phyloP scores from a whole-genome alignment of 2,329 filamentous ascomycete species.

The Chrysosporium keratinophilum region DNA sequence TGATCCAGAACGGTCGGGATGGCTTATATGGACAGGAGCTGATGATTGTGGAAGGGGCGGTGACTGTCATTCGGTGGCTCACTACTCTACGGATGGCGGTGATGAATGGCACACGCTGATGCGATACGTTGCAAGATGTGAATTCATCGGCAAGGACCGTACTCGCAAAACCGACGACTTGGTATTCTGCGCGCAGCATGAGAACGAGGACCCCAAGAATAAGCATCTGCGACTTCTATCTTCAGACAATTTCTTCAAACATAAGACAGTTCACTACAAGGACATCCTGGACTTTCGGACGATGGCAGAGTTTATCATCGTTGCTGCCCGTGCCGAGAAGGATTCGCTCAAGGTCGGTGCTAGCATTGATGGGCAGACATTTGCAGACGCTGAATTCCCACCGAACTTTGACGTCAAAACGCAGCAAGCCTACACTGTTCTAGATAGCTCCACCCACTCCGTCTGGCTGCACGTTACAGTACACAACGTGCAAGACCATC shows the following conservation, averaged over 20 bases:
- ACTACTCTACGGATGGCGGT: constrained; percentile 68
- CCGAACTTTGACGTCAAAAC: constrained; percentile 68
- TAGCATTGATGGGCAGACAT: constrained; percentile 73
- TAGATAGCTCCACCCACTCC: constrained; percentile 89
- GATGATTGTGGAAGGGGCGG: constrained; percentile 51
- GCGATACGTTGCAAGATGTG: constrained; percentile 67
- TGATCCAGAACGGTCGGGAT: constrained; percentile 71
- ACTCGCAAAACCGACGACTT: constrained; percentile 50
- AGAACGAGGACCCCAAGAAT: constrained; percentile 51
- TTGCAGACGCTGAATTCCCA: constrained; percentile 77
- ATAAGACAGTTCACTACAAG: constrained; percentile 52
- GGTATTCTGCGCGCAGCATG: constrained; percentile 53
- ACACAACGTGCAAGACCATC: constrained; percentile 51
- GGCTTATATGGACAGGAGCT: constrained; percentile 79
- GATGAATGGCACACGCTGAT: constrained; percentile 64
- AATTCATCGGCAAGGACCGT: constrained; percentile 64
- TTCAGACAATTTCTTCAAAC: constrained; percentile 66
- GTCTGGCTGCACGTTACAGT: constrained; percentile 89
- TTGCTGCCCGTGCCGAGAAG: constrained; percentile 58
- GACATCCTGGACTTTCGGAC: constrained; percentile 79
- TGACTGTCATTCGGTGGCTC: constrained; percentile 63
- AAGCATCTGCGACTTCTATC: constrained; percentile 61
- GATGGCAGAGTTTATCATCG: constrained; percentile 93
- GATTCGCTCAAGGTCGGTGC: constrained; percentile 64
- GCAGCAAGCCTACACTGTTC: constrained; percentile 77